phyloP scores from a whole-genome alignment of 202 grass and related monocot genomes.

The Zizania palustris region DNA sequence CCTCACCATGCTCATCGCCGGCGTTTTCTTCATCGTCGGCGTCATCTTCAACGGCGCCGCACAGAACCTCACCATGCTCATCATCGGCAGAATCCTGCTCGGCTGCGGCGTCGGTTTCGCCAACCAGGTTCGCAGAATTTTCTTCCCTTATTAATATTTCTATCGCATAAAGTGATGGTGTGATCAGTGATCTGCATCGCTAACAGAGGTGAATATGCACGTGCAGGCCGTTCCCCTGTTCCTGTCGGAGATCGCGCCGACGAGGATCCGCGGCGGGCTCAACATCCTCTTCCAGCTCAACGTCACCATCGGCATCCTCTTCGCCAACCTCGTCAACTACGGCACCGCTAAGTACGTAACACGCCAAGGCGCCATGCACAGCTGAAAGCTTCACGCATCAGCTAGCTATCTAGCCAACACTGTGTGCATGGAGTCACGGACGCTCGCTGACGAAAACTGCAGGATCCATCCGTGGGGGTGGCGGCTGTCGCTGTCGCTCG shows the following conservation, averaged over 20 bases:
- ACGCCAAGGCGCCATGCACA: not conserved
- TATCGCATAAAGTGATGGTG: too few relatives aligned
- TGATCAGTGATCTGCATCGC: not conserved
- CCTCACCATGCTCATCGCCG: conserved; percentile 90
- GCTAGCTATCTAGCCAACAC: too few relatives aligned
- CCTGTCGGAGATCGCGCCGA: conserved; percentile 82
- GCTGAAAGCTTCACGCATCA: too few relatives aligned
- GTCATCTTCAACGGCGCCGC: conserved; percentile 80
- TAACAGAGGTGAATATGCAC: not conserved
- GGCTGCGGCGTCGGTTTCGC: conserved; percentile 90
- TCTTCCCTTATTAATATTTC: too few relatives aligned
- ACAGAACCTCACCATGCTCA: conserved; percentile 77
- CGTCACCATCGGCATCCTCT: conserved; percentile 82
- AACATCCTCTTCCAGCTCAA: conserved; percentile 95
- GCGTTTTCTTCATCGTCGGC: conserved; percentile 68
- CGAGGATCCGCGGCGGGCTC: conserved; percentile 72
- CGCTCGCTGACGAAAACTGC: too few relatives aligned
- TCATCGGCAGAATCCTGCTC: conserved; percentile 82
- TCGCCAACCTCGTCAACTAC: conserved; percentile 76
- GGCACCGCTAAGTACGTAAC: conserved; percentile 55
- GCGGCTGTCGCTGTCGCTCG: conserved; percentile 65
- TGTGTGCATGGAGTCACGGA: too few relatives aligned
- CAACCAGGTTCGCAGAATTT: too few relatives aligned
- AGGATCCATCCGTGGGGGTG: conserved; percentile 80
- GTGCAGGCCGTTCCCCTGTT: conserved; percentile 82